Evolutionary conservation across 2,329 filamentous ascomycete genomes (phyloP), one percentile per base, ranked within the genome.

Genomic region (Monosporascus ibericus): DNA sequence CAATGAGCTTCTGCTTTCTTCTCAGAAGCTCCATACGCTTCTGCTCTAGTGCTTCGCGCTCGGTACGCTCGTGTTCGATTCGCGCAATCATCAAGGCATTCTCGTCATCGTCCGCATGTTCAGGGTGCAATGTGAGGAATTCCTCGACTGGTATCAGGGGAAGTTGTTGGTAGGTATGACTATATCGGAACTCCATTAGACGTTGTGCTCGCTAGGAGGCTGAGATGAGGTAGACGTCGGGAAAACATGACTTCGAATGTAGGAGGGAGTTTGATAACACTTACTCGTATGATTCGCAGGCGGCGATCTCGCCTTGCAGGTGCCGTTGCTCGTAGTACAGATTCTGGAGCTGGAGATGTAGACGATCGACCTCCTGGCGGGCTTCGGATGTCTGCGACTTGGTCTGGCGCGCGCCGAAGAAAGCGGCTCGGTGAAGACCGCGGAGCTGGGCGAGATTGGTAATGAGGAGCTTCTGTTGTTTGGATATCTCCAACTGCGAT

Each of bases 291-390:
- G 86, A 87, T 67, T 96, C 89, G 69, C 94, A 97, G 8, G 89
- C 90, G 1, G 82, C 77, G 55, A 99, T 97, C 72, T 99, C 94
- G 48, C 89, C 89, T 58, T 88, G 84, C 51, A 99, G 75, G 70
- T 96, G 91, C 51, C 90, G 80, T 73, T 97, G 92, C 70, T 99
- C 92, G 66, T 99, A 99, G 69, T 94, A 95, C 7, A 99, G 75
- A 65, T 99, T 99, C 71, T 97, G 92, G 51, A 99, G 78, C 65
- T 95, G 89, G 38, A 99, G 78, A 67, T 97, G 92, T 55, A 99
- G 77, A 48, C 86, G 84, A 68, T 99, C 94, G 58, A 97, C 90
- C 71, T 96, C 90, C 63, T 92, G 88, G 48, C 92, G 84, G 48
- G 88, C 88, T 69, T 96, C 90, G 30, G 90, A 87, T 1, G 94